Conservation (phyloP, 495 filamentous ascomycete species). For the Penicillium desertorum region DNA sequence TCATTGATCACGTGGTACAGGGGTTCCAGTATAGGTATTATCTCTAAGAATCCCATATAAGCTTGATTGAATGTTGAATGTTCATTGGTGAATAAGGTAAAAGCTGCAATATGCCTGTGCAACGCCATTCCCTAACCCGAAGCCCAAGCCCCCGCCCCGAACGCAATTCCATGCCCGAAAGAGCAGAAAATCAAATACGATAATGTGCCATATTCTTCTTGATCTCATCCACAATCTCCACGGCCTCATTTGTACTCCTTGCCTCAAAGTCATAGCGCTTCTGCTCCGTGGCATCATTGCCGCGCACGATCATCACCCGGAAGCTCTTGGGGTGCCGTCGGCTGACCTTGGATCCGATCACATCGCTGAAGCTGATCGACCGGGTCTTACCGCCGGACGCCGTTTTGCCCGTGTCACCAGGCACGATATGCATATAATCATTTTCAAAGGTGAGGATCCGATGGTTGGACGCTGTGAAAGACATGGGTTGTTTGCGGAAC, state of each 20-base stretch:
- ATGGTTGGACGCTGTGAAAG: slow-evolving; percentile 81
- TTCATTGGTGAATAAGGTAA: neutral
- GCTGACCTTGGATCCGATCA: slow-evolving; percentile 91
- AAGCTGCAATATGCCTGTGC: neutral
- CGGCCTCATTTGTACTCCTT: slow-evolving; percentile 71
- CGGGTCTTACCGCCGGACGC: slow-evolving; percentile 70
- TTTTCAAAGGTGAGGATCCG: slow-evolving; percentile 86
- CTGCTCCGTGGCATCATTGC: slow-evolving; percentile 65
- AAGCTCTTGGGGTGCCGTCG: slow-evolving; percentile 89
- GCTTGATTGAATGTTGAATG: neutral
- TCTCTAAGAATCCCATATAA: neutral
- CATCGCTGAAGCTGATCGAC: slow-evolving; percentile 86
- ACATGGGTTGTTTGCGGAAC: slow-evolving; percentile 90
- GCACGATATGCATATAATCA: slow-evolving; percentile 94
- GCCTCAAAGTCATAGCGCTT: slow-evolving; percentile 98
- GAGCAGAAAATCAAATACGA: slow-evolving; percentile 35
- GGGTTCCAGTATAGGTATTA: too few species aligned
- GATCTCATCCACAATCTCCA: slow-evolving; percentile 86
- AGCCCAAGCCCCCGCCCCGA: neutral
- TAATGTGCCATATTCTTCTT: slow-evolving; percentile 60
- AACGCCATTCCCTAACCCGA: slow-evolving; percentile 2
- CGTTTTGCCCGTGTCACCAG: slow-evolving; percentile 59
- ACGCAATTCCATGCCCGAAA: slow-evolving; percentile 7
- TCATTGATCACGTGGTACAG: too few species aligned
- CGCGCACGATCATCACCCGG: slow-evolving; percentile 79